Conservation (phyloP, 2,329 filamentous ascomycete species). For the Fusarium globosum region DNA sequence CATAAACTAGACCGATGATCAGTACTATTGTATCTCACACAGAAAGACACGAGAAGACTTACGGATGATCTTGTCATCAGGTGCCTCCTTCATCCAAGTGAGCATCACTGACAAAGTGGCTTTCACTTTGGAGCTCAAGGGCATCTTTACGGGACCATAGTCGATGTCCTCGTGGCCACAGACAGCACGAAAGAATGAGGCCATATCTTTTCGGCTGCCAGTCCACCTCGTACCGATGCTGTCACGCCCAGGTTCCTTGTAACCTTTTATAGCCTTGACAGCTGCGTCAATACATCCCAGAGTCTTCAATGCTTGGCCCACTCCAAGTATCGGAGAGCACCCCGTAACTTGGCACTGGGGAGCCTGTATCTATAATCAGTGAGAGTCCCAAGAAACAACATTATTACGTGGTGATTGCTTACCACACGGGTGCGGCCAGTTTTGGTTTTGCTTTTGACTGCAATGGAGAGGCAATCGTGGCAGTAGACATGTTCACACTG, state of each 20-base stretch:
- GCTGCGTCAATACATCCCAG: not conserved
- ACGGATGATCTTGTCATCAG: constrained; percentile 56
- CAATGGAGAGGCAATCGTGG: constrained; percentile 26
- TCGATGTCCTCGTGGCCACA: not conserved
- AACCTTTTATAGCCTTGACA: rapidly evolving
- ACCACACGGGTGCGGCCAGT: not conserved
- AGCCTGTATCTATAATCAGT: not conserved
- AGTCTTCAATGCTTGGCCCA: constrained; percentile 1
- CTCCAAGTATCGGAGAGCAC: not conserved
- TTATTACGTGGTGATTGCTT: not conserved
- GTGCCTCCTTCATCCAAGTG: constrained; percentile 47
- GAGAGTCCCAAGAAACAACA: not conserved
- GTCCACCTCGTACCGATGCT: constrained; percentile 1
- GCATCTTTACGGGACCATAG: not conserved
- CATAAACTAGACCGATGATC: constrained; percentile 47
- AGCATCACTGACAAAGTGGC: constrained; percentile 47
- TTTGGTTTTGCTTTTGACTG: not conserved
- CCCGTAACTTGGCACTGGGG: not conserved
- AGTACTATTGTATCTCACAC: not conserved
- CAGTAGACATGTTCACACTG: constrained; percentile 53
- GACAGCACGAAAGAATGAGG: constrained; percentile 40
- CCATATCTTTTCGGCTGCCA: rapidly evolving
- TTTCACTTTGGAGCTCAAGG: constrained; percentile 49
- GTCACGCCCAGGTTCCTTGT: constrained; percentile 43
- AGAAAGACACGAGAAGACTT: not conserved